These are phyloP conservation scores for Aphanoascus verrucosus DNA, from an alignment of 2,329 filamentous ascomycete genomes.

Conservation along the genomic window DNA sequence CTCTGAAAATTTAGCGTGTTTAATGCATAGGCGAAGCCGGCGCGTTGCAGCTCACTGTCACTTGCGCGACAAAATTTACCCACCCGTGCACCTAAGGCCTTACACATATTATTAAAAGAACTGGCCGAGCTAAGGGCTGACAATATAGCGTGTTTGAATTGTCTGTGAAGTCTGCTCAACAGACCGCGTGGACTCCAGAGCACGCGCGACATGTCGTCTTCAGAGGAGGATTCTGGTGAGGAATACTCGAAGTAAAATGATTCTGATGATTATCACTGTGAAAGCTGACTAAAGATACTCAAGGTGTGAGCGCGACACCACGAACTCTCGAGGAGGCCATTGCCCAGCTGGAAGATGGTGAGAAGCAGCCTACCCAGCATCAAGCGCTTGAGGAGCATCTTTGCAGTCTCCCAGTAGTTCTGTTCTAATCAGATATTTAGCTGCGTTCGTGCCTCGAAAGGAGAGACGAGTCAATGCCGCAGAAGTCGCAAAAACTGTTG, in stretches of 20 bases:
- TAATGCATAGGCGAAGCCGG: too few relatives aligned
- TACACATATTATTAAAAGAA: background rate
- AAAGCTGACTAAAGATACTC: background rate
- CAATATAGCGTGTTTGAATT: too few relatives aligned
- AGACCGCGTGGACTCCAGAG: background rate
- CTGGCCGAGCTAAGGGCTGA: too few relatives aligned
- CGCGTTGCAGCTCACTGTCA: too few relatives aligned
- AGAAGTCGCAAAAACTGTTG: slow-evolving; percentile 52
- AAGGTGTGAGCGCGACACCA: background rate
- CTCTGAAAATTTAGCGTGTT: too few relatives aligned
- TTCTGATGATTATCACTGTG: background rate
- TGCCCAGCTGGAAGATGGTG: slow-evolving; percentile 17
- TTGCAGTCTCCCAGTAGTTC: background rate
- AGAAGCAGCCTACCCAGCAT: background rate
- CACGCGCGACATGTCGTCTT: background rate
- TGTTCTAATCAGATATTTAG: slow-evolving; percentile 17
- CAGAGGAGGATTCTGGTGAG: background rate
- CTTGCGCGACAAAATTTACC: too few relatives aligned
- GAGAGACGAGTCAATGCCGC: slow-evolving; percentile 54
- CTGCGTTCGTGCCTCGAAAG: slow-evolving; percentile 47
- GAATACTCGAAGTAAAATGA: background rate
- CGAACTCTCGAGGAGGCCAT: slow-evolving; percentile 16
- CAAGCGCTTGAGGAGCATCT: background rate
- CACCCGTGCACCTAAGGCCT: background rate
- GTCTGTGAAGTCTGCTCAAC: background rate